Evolutionary conservation across 805 yeast genomes (phyloP).

Genomic region (Monosporozyma yasuniensis): DNA sequence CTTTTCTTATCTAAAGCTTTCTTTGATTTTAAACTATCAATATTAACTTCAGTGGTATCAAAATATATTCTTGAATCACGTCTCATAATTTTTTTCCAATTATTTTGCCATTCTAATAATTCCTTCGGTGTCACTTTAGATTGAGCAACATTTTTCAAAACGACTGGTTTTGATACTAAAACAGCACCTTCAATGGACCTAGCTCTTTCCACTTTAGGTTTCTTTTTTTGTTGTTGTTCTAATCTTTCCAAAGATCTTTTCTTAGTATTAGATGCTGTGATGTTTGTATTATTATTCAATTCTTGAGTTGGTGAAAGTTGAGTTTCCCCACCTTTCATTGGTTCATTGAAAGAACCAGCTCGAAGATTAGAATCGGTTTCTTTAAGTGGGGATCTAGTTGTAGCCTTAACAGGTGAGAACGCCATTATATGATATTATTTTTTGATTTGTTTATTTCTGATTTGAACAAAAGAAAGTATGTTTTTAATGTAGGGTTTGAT

Average conservation of each 20-base stretch:
- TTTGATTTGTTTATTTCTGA: neutral
- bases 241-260: slow-evolving; percentile 21
- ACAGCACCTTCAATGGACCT: slow-evolving; percentile 33
- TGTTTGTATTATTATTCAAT: neutral
- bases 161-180: slow-evolving; percentile 13
- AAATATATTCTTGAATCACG: slow-evolving; percentile 49
- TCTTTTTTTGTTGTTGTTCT: slow-evolving; percentile 15
- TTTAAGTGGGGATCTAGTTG: slow-evolving; percentile 25
- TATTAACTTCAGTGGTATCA: slow-evolving; percentile 37
- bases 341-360: neutral
- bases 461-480: no score
- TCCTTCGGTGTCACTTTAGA: slow-evolving; percentile 30
- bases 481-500: no score
- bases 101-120: slow-evolving; percentile 49
- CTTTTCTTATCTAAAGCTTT: slow-evolving; percentile 21
- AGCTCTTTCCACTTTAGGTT: slow-evolving; percentile 19
- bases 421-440: slow-evolving; percentile 1
- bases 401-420: slow-evolving; percentile 12
- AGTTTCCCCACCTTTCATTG: no score
- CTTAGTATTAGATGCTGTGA: slow-evolving; percentile 7
- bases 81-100: slow-evolving; percentile 55
- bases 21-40: slow-evolving; percentile 12
- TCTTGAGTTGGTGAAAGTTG: neutral
- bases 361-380: slow-evolving; percentile 27
- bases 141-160: slow-evolving; percentile 11